Conservation (phyloP, 139 green algal species). For the Astrephomene gubernaculifera region DNA sequence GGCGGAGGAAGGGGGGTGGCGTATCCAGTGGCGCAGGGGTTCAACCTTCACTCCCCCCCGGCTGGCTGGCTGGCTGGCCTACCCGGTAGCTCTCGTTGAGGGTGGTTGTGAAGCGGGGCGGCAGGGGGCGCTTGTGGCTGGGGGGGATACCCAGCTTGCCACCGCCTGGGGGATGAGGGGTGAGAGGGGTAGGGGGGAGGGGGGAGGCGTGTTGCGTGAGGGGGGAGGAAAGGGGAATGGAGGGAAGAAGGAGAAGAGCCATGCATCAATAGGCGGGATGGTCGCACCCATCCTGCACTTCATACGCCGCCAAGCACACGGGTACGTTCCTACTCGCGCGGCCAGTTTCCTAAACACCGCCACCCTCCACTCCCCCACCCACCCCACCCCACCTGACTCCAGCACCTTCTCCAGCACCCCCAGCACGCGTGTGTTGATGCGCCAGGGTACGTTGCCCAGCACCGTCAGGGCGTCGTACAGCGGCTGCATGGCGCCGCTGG, state of each 20-base stretch:
- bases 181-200: neutral
- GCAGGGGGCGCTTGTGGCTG: neutral
- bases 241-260: neutral
- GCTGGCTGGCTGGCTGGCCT: too few relatives aligned
- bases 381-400: conserved; percentile 1
- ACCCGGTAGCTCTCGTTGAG: neutral
- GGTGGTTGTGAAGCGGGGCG: neutral
- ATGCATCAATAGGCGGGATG: too few relatives aligned
- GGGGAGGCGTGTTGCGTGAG: conserved; percentile 1
- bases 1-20: neutral
- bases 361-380: too few relatives aligned
- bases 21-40: neutral
- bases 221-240: neutral
- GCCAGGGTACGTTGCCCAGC: conserved; percentile 78
- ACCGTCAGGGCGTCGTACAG: conserved; percentile 87
- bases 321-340: too few relatives aligned
- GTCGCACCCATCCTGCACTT: too few relatives aligned
- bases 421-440: conserved; percentile 73
- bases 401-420: conserved; percentile 58
- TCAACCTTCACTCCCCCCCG: neutral
- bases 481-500: conserved; percentile 33
- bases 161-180: conserved; percentile 4
- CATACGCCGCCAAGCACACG: too few relatives aligned
- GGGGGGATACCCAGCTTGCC: conserved; percentile 11
- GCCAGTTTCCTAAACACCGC: too few relatives aligned